phyloP scores from a whole-genome alignment of 768 basidiomycete species.

The Mycena indigotica region DNA sequence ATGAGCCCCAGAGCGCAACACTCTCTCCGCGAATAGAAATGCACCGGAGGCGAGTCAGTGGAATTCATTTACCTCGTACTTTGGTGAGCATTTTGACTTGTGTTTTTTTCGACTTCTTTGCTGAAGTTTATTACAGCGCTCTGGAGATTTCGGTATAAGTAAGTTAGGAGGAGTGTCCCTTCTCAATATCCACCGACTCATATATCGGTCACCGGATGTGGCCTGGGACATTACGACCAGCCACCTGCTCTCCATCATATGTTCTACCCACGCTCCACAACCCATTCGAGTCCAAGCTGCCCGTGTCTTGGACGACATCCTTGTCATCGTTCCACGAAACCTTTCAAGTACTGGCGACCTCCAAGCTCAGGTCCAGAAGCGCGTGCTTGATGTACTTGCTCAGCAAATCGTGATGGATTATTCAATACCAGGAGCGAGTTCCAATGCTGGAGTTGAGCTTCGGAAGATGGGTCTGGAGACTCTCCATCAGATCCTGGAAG shows the following conservation, averaged over 20 bases:
- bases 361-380: constrained; percentile 73
- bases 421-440: no score
- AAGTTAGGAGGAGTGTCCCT: constrained; percentile 81
- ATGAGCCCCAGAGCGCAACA: constrained; percentile 42
- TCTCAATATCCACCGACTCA: constrained; percentile 85
- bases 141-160: constrained; percentile 91
- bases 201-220: constrained; percentile 77
- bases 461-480: constrained; percentile 88
- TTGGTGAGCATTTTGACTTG: constrained; percentile 63
- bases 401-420: constrained; percentile 70
- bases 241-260: constrained; percentile 79
- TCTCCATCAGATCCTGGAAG: constrained; percentile 86
- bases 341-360: constrained; percentile 59
- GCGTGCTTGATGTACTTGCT: constrained; percentile 83
- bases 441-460: constrained; percentile 75
- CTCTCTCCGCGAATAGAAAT: constrained; percentile 43
- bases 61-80: constrained; percentile 81
- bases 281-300: constrained; percentile 88
- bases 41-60: constrained; percentile 78
- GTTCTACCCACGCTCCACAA: constrained; percentile 69
- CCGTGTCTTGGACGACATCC: constrained; percentile 80
- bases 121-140: constrained; percentile 52
- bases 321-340: constrained; percentile 76
- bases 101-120: constrained; percentile 1
- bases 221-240: constrained; percentile 83